phyloP scores from a whole-genome alignment of 768 basidiomycete genomes.

The Gloeostereum incarnatum region DNA sequence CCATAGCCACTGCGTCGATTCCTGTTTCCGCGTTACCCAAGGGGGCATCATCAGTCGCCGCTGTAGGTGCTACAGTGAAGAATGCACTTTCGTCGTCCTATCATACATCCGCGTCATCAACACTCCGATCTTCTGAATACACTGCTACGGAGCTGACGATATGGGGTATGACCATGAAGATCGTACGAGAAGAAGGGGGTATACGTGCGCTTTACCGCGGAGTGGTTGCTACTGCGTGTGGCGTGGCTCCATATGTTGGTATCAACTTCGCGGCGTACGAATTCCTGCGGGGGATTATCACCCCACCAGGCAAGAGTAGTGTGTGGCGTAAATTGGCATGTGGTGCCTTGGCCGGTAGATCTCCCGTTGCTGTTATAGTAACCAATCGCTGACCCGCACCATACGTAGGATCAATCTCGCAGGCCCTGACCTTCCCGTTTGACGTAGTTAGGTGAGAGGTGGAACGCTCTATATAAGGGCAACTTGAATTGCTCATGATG shows the following conservation, averaged over 20 bases:
- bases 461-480: too few relatives aligned
- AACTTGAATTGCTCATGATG: too few relatives aligned
- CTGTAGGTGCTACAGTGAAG: conserved; percentile 12
- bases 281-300: conserved; percentile 61
- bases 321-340: conserved; percentile 67
- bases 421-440: conserved; percentile 92
- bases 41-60: conserved; percentile 14
- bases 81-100: conserved; percentile 37
- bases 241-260: conserved; percentile 85
- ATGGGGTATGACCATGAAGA: conserved; percentile 83
- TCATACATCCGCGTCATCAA: conserved; percentile 40
- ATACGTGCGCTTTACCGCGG: conserved; percentile 82
- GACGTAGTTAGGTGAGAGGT: conserved; percentile 94
- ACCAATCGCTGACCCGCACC: conserved; percentile 3
- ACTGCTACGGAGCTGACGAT: conserved; percentile 56
- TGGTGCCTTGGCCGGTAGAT: conserved; percentile 77
- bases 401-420: conserved; percentile 70
- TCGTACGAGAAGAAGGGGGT: conserved; percentile 90
- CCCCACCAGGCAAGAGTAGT: conserved; percentile 71
- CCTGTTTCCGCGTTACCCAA: conserved; percentile 22
- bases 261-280: conserved; percentile 97
- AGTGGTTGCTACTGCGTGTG: conserved; percentile 72
- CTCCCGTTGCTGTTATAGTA: background rate
- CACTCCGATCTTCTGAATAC: conserved; percentile 22
- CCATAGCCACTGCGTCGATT: conserved; percentile 87